A percentile compares a stretch with the other conserved stretches of the same genome.
Evolutionary conservation across 208 protist genomes (phyloP).

Genomic region (Leishmania tropica): DNA sequence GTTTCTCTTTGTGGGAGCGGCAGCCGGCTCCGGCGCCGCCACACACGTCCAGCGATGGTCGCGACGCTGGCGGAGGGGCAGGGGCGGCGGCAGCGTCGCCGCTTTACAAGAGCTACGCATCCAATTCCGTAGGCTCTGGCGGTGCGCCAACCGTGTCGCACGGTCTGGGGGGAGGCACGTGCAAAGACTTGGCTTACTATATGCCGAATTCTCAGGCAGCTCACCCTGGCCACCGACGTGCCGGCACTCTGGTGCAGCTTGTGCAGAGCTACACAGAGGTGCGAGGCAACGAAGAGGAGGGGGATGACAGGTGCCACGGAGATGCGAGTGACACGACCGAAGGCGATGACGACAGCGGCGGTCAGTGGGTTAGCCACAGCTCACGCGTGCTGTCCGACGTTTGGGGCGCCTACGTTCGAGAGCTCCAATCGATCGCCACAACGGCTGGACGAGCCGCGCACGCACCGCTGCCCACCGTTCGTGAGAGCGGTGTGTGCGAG

Average conservation of each 20-base stretch:
- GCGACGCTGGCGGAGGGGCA: background rate
- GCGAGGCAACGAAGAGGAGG: background rate
- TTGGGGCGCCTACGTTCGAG: slow-evolving; percentile 20
- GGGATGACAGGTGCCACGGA: background rate
- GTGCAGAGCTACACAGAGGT: slow-evolving; percentile 28
- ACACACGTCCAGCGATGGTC: background rate
- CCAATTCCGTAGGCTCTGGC: background rate
- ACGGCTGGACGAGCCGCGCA: background rate
- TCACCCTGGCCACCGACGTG: background rate
- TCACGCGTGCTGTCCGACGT: slow-evolving; percentile 10
- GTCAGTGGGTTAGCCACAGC: background rate
- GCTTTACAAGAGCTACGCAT: slow-evolving; percentile 24
- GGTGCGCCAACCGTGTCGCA: background rate
- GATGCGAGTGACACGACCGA: background rate
- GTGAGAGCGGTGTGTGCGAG: slow-evolving; percentile 21
- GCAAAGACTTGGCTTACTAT: slow-evolving; percentile 27
- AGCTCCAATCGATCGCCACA: slow-evolving; percentile 1
- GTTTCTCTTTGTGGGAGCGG: slow-evolving; percentile 26
- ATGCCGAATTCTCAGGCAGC: background rate
- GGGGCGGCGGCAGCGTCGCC: background rate
- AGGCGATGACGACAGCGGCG: background rate
- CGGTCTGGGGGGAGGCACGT: background rate
- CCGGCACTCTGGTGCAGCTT: slow-evolving; percentile 22
- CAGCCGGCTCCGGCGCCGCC: slow-evolving; percentile 17
- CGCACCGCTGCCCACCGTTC: background rate